A percentile compares a stretch with the other conserved stretches of the same genome.
phyloP scores from a whole-genome alignment of 2,329 filamentous ascomycete species.

The Monosporascus sp. region DNA sequence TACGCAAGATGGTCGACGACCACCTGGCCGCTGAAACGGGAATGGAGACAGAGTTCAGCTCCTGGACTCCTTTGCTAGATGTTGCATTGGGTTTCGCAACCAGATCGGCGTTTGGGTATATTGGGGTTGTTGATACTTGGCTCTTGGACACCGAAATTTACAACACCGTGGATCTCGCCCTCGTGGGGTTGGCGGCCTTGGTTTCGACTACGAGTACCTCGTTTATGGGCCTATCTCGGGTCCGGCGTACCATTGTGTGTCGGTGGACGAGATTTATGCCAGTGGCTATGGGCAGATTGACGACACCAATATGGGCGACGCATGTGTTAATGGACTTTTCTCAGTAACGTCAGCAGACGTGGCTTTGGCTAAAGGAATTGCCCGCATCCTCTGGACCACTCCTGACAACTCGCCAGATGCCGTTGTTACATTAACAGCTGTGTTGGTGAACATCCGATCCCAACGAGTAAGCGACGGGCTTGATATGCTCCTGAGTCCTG shows the following conservation, averaged over 20 bases:
- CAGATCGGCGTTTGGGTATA: background rate
- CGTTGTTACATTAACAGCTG: no score
- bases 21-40: background rate
- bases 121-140: conserved; percentile 3
- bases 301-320: no score
- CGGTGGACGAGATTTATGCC: background rate
- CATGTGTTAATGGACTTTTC: no score
- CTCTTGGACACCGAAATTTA: conserved; percentile 4
- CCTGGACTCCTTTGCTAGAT: conserved; percentile 3
- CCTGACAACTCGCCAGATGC: no score
- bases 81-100: background rate
- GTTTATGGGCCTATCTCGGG: conserved; percentile 6
- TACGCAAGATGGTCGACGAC: background rate
- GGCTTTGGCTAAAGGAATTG: no score
- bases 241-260: conserved; percentile 4
- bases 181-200: background rate
- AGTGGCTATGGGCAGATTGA: no score
- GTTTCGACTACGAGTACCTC: conserved; percentile 4
- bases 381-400: no score
- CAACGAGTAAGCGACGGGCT: no score
- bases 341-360: no score
- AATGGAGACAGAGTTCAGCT: conserved; percentile 3
- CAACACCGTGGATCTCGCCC: background rate
- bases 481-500: no score
- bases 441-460: no score